Conservation (phyloP, 2,329 filamentous ascomycete genomes). For the Coniella lustricola region DNA sequence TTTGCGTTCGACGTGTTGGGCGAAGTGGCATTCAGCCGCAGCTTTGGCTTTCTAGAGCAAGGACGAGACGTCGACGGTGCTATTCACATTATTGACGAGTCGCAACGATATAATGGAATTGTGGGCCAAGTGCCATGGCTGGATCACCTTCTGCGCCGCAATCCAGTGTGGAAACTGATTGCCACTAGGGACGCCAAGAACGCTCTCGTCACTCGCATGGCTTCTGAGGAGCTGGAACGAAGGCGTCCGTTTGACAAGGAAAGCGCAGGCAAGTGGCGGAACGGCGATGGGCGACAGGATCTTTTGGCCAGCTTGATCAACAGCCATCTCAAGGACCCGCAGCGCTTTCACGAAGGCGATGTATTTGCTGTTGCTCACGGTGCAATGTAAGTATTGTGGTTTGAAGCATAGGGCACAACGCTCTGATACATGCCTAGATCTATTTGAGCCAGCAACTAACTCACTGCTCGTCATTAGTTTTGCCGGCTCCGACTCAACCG, state of each 20-base stretch:
- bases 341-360: slow-evolving; percentile 41
- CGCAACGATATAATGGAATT: slow-evolving; percentile 46
- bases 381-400: slow-evolving; percentile 43
- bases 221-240: slow-evolving; percentile 40
- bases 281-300: slow-evolving; percentile 40
- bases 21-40: slow-evolving; percentile 43
- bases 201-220: slow-evolving; percentile 45
- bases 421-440: no score
- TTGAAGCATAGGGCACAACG: no score
- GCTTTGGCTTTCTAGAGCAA: slow-evolving; percentile 45
- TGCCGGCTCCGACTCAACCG: slow-evolving; percentile 55
- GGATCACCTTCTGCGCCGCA: slow-evolving; percentile 40
- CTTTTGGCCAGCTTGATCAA: slow-evolving; percentile 44
- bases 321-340: slow-evolving; percentile 43
- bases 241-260: slow-evolving; percentile 40
- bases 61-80: slow-evolving; percentile 43
- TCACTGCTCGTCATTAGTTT: no score
- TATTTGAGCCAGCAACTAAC: no score
- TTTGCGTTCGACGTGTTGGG: slow-evolving; percentile 44
- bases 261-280: slow-evolving; percentile 32
- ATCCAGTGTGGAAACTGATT: slow-evolving; percentile 39
- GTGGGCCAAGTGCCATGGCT: slow-evolving; percentile 45
- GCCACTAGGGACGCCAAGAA: slow-evolving; percentile 37
- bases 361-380: slow-evolving; percentile 52
- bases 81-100: slow-evolving; percentile 45